Base-by-base conservation (phyloP, 129 eudicot genomes). In the Erigeron canadensis region DNA sequence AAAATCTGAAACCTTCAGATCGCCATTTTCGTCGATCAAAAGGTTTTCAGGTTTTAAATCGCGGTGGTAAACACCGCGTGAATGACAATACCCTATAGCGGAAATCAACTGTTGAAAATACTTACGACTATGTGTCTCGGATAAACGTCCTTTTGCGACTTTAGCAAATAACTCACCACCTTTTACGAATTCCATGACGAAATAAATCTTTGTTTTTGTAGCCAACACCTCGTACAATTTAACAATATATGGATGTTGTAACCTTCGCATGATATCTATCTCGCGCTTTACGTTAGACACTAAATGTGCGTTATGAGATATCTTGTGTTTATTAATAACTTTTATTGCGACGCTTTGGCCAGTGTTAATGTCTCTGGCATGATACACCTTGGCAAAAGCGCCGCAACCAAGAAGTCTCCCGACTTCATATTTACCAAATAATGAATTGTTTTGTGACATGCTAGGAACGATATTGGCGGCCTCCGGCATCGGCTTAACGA, bases 41-140 rank as follows among this genome's bases (percentile, higher is more conserved):
- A 91, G 76, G 23, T 91, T 91, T 58, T 91, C 98, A 1, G 96
- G 98, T 43, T 91, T 91, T 15, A 91, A 65, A 65, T 91, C 98
- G 10, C 96, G 82, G 75, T 91, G 97, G 71, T 42, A 91, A 1
- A 91, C 85, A 3, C 97, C 97, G 5, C 82, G 83, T 8, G 82
- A 53, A 67, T 91, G 97, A 74, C 97, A 91, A 78, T 88, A 86
- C 5, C 81, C 75, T 5, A 91, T 75, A 34, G 97, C 96, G n/a
- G 96, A 86, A 62, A 91, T 88, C 58, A 91, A 74, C 56, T 91
- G 97, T 57, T 83, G 96, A 48, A 91, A 91, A 39, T 80, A 88
- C 42, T 77, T 81, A 37, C 95, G 83, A 70, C 87, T 73, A 2
- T 75, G 80, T n/a, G 86, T 67, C 21, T 88, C 96, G 6, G 64